Evolutionary conservation across 805 yeast species (phyloP), one percentile per base, ranked within the genome.

Genomic region (Ogataea naganishii): DNA sequence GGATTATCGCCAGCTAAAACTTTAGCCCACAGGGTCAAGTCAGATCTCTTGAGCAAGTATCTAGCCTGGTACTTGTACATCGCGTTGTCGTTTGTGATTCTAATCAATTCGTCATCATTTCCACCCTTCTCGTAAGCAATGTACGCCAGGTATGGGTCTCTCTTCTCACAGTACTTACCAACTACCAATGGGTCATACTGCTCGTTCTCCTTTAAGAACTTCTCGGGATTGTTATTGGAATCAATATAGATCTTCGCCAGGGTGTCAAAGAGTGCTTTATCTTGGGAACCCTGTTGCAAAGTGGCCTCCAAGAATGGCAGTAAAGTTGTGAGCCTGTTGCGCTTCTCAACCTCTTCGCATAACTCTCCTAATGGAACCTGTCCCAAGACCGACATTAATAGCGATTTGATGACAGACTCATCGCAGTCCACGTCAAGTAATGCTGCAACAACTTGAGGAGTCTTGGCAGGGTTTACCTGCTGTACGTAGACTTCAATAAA

Each of bases 1-100:
- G 74, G 65, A 56, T 83, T 86, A 27, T 80, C 92, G 25, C 69
- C 71, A 36, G 64, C 47, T 51, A 92, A 68, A 5, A 92, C 98
- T 43, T 66, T 66, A 33, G 72, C 60, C 96, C 97, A 92, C 41
- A 92, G 68, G 6, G 59, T 68, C 15, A 76, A 64, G 52, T 92
- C 96, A n/a, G 95, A 84, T 56, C 95, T 81, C 37, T 75, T 66
- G 44, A 92, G 71, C 47, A 92, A 68, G 54, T 92, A 92, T 57
- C 97, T 79, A n/a, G 97, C 97, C 67, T 92, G 98, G 61, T 92
- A 89, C 59, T 92, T 92, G 72, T 82, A 92, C 99, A 92, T 92
- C 46, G 92, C 74, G 58, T 92, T 92, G 51, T 92, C 97, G 57
- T 92, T 92, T 43, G 98, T 92, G 58, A 92, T 86, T 51, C 73